These are phyloP conservation scores for Oenanthe javanica DNA, from an alignment of 140 eudicot genomes.

Conservation along the genomic window DNA sequence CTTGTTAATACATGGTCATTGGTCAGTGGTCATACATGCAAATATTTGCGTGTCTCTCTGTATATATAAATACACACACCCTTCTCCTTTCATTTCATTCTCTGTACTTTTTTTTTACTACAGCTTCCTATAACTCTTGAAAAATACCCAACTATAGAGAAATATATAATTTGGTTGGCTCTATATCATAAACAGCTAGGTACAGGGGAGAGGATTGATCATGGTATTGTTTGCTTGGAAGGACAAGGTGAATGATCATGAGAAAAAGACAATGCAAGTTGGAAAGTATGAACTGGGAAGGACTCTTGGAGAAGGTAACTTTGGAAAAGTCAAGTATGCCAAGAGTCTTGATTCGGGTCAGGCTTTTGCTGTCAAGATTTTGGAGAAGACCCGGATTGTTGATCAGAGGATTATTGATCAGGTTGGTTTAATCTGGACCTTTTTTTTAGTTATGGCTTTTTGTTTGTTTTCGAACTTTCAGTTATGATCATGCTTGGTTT, in stretches of 20 bases:
- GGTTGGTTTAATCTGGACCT: conserved; percentile 21
- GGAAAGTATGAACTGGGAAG: conserved; percentile 89
- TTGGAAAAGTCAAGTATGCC: conserved; percentile 83
- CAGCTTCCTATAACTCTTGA: too few species aligned
- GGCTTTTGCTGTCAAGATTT: conserved; percentile 73
- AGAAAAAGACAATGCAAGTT: conserved; percentile 51
- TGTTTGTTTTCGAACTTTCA: background rate
- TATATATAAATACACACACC: too few species aligned
- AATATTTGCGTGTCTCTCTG: too few species aligned
- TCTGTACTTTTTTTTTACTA: too few species aligned
- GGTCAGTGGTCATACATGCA: too few species aligned
- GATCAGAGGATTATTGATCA: conserved; percentile 72
- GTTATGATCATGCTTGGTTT: background rate
- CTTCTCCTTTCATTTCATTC: too few species aligned
- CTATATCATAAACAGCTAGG: too few species aligned
- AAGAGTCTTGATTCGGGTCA: conserved; percentile 55
- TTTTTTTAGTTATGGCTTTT: background rate
- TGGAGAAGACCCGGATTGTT: conserved; percentile 59
- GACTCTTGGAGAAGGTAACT: conserved; percentile 87
- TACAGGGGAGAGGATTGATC: background rate
- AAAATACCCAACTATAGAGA: too few species aligned
- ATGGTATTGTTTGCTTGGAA: background rate
- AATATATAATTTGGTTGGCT: too few species aligned
- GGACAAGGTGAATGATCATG: background rate
- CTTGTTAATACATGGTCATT: too few species aligned